Conservation (phyloP, 23 red algal species). For the Chondrus crispus region DNA sequence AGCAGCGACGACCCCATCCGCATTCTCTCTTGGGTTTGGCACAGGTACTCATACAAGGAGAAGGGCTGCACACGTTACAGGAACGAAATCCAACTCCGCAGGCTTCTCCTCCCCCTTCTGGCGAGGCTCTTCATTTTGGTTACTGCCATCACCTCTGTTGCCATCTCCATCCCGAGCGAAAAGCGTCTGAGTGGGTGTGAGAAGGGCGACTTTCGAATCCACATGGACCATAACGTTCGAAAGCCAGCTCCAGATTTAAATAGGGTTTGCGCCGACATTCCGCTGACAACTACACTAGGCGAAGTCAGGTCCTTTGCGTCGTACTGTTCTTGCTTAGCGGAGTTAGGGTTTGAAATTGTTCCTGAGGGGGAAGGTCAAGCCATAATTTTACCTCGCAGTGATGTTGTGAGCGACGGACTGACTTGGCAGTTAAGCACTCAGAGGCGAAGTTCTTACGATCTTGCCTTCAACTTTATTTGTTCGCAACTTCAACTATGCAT, state of each 20-base stretch:
- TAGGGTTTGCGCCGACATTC: neutral
- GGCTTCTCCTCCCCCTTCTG: neutral
- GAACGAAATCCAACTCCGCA: neutral
- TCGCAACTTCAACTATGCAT: too few species aligned
- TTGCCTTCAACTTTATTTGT: too few species aligned
- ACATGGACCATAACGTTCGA: too few species aligned
- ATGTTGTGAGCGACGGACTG: too few species aligned
- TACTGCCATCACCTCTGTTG: neutral
- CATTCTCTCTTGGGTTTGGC: neutral
- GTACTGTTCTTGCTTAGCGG: too few species aligned
- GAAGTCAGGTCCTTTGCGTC: neutral
- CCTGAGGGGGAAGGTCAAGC: too few species aligned
- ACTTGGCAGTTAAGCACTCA: too few species aligned
- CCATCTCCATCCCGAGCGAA: neutral
- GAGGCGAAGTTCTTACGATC: too few species aligned
- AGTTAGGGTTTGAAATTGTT: too few species aligned
- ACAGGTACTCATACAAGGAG: neutral
- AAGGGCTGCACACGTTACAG: too few species aligned
- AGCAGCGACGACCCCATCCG: neutral
- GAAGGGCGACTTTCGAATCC: too few species aligned
- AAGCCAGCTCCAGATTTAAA: neutral
- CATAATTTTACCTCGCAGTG: too few species aligned
- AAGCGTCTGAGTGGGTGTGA: constrained; percentile 8
- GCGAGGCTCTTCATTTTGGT: neutral
- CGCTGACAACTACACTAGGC: neutral